Conservation (phyloP, 2,329 filamentous ascomycete genomes). For the Knufia fluminis region DNA sequence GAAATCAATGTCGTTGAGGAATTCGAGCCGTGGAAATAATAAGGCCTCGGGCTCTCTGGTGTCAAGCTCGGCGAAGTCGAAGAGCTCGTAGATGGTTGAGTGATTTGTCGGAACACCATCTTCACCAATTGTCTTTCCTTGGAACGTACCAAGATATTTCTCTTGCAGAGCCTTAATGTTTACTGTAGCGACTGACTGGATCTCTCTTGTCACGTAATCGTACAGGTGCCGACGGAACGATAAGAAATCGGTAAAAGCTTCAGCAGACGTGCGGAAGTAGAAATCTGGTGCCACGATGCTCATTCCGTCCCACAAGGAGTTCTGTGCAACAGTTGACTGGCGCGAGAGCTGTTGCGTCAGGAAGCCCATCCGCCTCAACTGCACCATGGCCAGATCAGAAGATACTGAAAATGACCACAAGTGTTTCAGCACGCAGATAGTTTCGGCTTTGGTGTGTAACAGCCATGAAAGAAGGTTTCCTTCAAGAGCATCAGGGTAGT, state of each 20-base stretch:
- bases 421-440: conserved; percentile 64
- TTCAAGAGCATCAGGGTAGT: conserved; percentile 56
- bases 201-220: conserved; percentile 76
- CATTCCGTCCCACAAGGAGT: conserved; percentile 64
- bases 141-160: conserved; percentile 57
- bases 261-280: conserved; percentile 56
- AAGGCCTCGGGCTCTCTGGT: conserved; percentile 33
- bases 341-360: conserved; percentile 66
- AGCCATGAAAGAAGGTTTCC: conserved; percentile 58
- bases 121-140: conserved; percentile 60
- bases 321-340: conserved; percentile 60
- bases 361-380: conserved; percentile 71
- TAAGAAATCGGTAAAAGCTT: conserved; percentile 68
- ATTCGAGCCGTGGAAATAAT: conserved; percentile 46
- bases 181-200: conserved; percentile 65
- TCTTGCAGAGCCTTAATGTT: conserved; percentile 62
- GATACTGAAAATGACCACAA: conserved; percentile 81
- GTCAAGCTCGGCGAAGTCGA: conserved; percentile 73
- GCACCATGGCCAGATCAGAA: conserved; percentile 60
- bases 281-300: conserved; percentile 55
- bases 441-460: conserved; percentile 57
- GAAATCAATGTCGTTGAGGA: conserved; percentile 60
- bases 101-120: conserved; percentile 58
- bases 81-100: conserved; percentile 78
- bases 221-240: conserved; percentile 65